These are phyloP conservation scores for Diversispora epigaea DNA, from an alignment of 192 early-diverging fungal species.

Conservation along the genomic window DNA sequence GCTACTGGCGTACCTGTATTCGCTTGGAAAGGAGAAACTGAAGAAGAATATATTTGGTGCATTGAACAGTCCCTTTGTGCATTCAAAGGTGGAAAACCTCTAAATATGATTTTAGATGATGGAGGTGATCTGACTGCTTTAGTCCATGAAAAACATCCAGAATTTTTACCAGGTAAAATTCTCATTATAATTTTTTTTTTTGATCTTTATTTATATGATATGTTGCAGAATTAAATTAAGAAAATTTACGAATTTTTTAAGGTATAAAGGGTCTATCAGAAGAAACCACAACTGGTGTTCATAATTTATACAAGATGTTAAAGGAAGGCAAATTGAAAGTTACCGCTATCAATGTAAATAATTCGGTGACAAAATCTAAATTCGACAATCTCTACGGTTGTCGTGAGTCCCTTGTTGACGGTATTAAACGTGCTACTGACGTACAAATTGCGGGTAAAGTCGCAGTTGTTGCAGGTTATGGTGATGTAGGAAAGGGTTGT, in stretches of 20 bases:
- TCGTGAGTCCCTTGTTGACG: constrained; percentile 98
- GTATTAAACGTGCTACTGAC: constrained; percentile 97
- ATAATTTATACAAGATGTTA: constrained; percentile 99
- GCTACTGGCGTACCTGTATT: constrained; percentile 94
- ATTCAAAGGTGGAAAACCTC: constrained; percentile 90
- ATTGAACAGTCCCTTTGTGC: constrained; percentile 90
- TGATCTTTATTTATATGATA: neutral
- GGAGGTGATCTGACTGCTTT: constrained; percentile 96
- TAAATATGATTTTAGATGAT: constrained; percentile 99
- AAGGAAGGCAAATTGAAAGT: constrained; percentile 95
- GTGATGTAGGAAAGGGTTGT: constrained; percentile 99
- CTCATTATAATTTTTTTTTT: neutral
- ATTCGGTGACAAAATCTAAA: constrained; percentile 99
- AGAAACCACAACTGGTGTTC: constrained; percentile 99
- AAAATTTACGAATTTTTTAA: too few species aligned
- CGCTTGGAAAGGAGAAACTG: constrained; percentile 99
- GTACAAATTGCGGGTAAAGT: constrained; percentile 99
- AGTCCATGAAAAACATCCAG: constrained; percentile 95
- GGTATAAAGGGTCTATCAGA: constrained; percentile 93
- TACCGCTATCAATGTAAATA: constrained; percentile 99
- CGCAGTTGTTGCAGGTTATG: constrained; percentile 96
- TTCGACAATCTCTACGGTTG: constrained; percentile 99
- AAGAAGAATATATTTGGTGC: constrained; percentile 99
- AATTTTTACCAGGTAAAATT: constrained; percentile 69
- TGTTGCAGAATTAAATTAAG: neutral